Base-by-base conservation (phyloP, 1,284 basidiomycete genomes). In the Moniliella sp. region DNA sequence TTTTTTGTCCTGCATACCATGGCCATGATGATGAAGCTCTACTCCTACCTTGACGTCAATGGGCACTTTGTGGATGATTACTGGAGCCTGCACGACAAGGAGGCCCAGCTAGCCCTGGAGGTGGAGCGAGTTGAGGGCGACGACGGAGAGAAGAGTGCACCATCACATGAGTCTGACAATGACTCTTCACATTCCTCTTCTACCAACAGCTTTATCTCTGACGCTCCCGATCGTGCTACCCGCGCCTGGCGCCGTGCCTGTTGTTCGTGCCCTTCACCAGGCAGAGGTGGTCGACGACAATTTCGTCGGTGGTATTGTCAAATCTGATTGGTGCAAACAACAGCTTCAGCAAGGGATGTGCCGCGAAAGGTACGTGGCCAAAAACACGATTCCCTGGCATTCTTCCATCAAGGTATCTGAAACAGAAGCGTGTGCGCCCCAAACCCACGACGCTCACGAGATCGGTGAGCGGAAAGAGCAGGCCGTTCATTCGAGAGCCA, bases 21-120 rank as follows among this genome's bases (percentile, higher is more conserved):
- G 5, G 70, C 76, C 35, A 77, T 88, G 75, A 72, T 88, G 47
- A 91, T 91, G 83, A 91, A 91, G 62, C 65, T 91, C 67, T 84
- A 94, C 63, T 91, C 83, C 11, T 97, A 94, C 63, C 73, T 82
- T 63, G 70, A 74, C 16, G 72, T 78, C 35, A 94, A 94, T 54
- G 82, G 86, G 4, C 73, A 78, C 53, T 72, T 93, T 29, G 72
- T 78, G 7, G 48, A 57, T 30, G 33, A 27, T 3, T 52, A 45
- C 29, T 32, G 39, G 21, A 34, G 40, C 8, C 39, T 57, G 39
- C 25, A 28, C 3, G 16, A 37, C 5, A 12, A 40, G 5, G 52
- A 57, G 19, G 17, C 28, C n/a, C 41, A 44, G 46, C 37, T 59
- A 11, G 43, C 57, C 8, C 38, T 37, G 14, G 44, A 51, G 15